Evolutionary conservation across 2,329 filamentous ascomycete genomes (phyloP).

Genomic region (Stagonosporopsis tanaceti): DNA sequence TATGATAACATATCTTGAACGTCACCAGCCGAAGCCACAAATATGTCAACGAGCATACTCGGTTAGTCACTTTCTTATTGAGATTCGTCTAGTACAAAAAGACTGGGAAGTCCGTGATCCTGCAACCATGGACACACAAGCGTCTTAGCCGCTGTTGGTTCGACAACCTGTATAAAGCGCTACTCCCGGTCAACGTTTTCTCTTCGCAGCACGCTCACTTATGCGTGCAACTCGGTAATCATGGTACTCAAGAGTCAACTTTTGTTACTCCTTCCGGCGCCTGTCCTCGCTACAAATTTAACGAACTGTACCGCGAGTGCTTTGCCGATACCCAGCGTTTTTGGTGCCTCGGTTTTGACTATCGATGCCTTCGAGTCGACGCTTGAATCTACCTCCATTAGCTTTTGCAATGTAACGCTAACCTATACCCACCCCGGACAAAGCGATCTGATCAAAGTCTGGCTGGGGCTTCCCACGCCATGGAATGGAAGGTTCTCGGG

Average conservation of each 20-base stretch:
- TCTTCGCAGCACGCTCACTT: not conserved
- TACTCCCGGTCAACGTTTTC: too few relatives aligned
- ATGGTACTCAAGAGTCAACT: constrained; percentile 8
- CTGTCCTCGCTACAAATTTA: not conserved
- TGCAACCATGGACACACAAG: not conserved
- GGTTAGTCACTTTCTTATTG: not conserved
- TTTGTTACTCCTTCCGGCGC: not conserved
- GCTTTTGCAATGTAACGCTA: constrained; percentile 34
- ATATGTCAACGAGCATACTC: too few relatives aligned
- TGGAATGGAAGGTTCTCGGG: constrained; percentile 40
- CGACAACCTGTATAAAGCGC: not conserved
- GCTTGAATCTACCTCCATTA: not conserved
- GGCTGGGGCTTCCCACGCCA: constrained; percentile 19
- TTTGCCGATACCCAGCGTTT: constrained; percentile 7
- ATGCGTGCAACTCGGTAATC: too few relatives aligned
- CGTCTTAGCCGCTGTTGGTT: not conserved
- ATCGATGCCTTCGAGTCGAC: constrained; percentile 5
- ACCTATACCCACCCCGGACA: constrained; percentile 27
- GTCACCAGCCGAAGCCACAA: too few relatives aligned
- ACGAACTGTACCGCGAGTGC: not conserved
- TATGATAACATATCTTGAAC: too few relatives aligned
- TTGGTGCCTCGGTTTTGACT: constrained; percentile 5
- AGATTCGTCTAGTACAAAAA: not conserved
- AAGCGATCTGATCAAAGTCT: constrained; percentile 29
- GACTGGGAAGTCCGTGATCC: not conserved